phyloP scores from a whole-genome alignment of 2,329 filamentous ascomycete genomes.

The Penicillium sp. region DNA sequence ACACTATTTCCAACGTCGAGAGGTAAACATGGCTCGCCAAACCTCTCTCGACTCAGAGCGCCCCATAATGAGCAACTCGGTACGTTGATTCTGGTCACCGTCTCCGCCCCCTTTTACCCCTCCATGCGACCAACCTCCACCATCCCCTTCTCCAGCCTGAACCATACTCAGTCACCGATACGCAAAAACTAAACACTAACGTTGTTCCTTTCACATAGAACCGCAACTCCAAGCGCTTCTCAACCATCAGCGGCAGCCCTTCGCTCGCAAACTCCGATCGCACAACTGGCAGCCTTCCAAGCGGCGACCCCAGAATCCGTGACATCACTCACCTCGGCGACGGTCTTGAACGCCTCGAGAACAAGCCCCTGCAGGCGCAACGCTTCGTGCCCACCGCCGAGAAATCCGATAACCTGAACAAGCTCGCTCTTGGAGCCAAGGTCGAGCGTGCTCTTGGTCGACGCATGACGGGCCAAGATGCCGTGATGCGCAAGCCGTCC shows the following conservation, averaged over 20 bases:
- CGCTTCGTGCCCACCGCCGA: constrained; percentile 77
- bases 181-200: not conserved
- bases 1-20: constrained; percentile 1
- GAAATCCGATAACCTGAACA: constrained; percentile 80
- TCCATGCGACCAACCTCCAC: not conserved
- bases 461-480: constrained; percentile 87
- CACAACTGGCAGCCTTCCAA: constrained; percentile 45
- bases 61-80: constrained; percentile 60
- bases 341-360: constrained; percentile 84
- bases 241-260: constrained; percentile 54
- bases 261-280: constrained; percentile 52
- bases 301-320: constrained; percentile 57
- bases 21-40: constrained; percentile 40
- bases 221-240: constrained; percentile 58
- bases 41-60: constrained; percentile 58
- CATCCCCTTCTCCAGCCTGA: not conserved
- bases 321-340: constrained; percentile 78
- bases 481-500: constrained; percentile 70
- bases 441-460: constrained; percentile 84
- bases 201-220: constrained; percentile 38
- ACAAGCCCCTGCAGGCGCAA: constrained; percentile 81
- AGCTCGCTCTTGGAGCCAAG: constrained; percentile 87
- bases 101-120: constrained; percentile 6
- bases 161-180: not conserved
- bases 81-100: constrained; percentile 35